Evolutionary conservation across 345 rosid genomes (phyloP), one percentile per base, ranked within the genome.

Genomic region (Hevea brasiliensis): DNA sequence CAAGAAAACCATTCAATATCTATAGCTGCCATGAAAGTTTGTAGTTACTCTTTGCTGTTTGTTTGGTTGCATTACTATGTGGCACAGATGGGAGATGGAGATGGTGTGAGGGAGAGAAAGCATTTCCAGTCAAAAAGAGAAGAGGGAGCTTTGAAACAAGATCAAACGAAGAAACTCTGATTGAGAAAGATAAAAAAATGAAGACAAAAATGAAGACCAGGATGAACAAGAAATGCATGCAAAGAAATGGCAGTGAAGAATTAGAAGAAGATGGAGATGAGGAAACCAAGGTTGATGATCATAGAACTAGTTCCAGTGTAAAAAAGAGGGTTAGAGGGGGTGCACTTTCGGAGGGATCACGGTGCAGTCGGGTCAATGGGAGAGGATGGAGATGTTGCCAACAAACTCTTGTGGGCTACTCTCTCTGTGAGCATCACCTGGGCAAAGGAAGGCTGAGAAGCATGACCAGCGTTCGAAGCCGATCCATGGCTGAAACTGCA

Each of bases 381-480:
- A 83, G 97, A 77, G 99, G 99, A 61, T 92, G 99, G 99, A 85
- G 99, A 74, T 95, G 99, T 58, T 87, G 93, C 67, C 98, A 92
- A 47, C 98, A 85, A 80, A 95, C 99, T 8, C 92, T 95, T 41
- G 90, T 87, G 35, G 98, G 98, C 3, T 95, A 95, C 77, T 92
- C 98, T 0, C 92, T 95, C 26, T 95, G 99, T 63, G 99, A 95
- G 85, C 99, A 95, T 80, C 99, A 95, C 75, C 79, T 92, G 65
- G 99, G 99, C 2, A 95, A 95, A 81, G 99, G 97, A 58, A 87
- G 99, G 67, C 85, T 95, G 0, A 79, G 97, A 80, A 92, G 94
- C 80, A 85, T 86, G 84, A 82, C 66, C 2, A 84, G 77, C 41
- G 89, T 84, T 63, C 77, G 87, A 23, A 84, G 74, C 75, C 83